Percentiles rank a stretch among this genome's conserved stretches.
These are phyloP conservation scores for Wolfiporia cocos DNA, from an alignment of 1,284 basidiomycete genomes.

Conservation along the genomic window DNA sequence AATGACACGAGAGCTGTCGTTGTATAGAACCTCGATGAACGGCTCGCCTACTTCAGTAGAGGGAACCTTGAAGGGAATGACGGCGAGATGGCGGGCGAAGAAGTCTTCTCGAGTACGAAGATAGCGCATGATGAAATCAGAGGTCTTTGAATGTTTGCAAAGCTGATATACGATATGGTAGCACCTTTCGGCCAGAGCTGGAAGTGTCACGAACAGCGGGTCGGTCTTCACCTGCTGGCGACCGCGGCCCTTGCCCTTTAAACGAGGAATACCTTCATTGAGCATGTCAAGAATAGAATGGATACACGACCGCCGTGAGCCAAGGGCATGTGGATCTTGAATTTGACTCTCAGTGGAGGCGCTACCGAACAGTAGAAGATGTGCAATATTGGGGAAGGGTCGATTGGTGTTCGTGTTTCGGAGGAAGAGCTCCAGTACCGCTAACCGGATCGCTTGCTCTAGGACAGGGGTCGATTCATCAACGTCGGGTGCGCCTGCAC, in stretches of 20 bases:
- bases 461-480: conserved; percentile 41
- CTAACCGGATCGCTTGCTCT: conserved; percentile 68
- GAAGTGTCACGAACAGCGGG: conserved; percentile 65
- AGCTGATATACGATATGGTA: conserved; percentile 84
- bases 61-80: conserved; percentile 61
- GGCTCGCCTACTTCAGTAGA: conserved; percentile 34
- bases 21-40: conserved; percentile 64
- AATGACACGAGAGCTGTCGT: conserved; percentile 66
- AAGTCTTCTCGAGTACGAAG: conserved; percentile 88
- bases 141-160: conserved; percentile 82
- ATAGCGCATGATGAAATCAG: conserved; percentile 81
- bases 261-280: conserved; percentile 58
- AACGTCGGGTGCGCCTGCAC: conserved; percentile 60
- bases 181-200: conserved; percentile 82
- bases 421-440: conserved; percentile 84
- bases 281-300: conserved; percentile 81
- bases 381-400: conserved; percentile 81
- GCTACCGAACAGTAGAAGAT: conserved; percentile 82
- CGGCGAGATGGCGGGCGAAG: conserved; percentile 78
- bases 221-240: conserved; percentile 26
- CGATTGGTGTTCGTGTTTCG: conserved; percentile 64
- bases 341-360: conserved; percentile 49
- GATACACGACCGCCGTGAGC: conserved; percentile 66
- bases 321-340: conserved; percentile 71
- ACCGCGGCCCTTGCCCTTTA: conserved; percentile 41